A percentile compares a stretch with the other conserved stretches of the same genome.
These are phyloP conservation scores for Magnolia officinalis DNA, from an alignment of 164 flowering plant species.

Conservation along the genomic window DNA sequence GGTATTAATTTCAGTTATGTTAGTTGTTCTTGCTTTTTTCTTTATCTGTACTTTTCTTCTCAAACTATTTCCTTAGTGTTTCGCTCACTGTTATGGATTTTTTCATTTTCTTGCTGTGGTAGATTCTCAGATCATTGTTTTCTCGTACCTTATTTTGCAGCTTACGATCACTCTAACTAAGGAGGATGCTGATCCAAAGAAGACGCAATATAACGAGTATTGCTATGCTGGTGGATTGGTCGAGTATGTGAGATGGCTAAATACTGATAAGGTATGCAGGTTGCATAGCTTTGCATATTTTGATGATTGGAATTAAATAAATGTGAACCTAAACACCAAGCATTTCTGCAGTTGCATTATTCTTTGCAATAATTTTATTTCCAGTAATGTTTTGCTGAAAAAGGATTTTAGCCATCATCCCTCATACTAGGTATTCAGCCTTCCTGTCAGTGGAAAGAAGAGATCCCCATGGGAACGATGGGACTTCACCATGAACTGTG, in stretches of 20 bases:
- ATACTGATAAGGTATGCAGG: slow-evolving; percentile 68
- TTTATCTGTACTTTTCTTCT: neutral
- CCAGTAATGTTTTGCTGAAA: neutral
- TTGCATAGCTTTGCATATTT: slow-evolving; percentile 1
- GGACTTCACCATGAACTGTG: no score
- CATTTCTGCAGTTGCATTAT: neutral
- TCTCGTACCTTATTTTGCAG: slow-evolving; percentile 27
- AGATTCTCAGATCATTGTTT: neutral
- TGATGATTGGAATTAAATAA: neutral
- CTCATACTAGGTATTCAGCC: no score
- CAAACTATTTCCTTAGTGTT: neutral
- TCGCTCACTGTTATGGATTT: neutral
- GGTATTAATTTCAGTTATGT: neutral
- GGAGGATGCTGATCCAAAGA: slow-evolving; percentile 68
- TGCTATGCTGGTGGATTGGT: slow-evolving; percentile 87
- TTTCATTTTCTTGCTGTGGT: neutral
- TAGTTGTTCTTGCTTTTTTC: neutral
- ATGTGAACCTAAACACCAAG: neutral
- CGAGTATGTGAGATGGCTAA: slow-evolving; percentile 93
- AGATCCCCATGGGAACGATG: no score
- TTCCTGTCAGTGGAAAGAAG: no score
- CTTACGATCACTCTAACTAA: slow-evolving; percentile 61
- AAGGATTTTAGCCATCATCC: no score
- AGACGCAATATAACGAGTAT: slow-evolving; percentile 54
- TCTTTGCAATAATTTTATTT: neutral